Base-by-base conservation (phyloP, 2,329 filamentous ascomycete genomes). In the Aspergillus sp. region DNA sequence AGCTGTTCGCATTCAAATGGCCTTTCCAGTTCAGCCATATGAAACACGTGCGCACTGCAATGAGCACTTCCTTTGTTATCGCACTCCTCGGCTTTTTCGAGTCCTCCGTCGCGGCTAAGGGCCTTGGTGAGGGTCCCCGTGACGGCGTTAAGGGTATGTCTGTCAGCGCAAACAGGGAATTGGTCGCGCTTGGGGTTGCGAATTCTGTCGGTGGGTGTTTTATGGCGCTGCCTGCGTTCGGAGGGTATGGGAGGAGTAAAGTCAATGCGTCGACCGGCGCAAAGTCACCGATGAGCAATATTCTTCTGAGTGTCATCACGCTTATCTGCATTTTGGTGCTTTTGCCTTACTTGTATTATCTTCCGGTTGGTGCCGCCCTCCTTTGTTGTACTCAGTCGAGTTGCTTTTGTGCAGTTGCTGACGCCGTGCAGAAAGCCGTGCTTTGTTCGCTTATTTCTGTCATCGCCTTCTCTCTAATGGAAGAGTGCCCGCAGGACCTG, bases 51-150 rank as follows among this genome's bases (percentile, higher is more conserved):
- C 80, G 82, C 14, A 82, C 86, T 41, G 82, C 86, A 24, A 82
- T 96, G 72, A 80, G 84, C 32, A 96, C 91, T 0, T 82, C 86
- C 0, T 94, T 98, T 51, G 70, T 96, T 33, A 94, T 98, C 43
- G 86, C 88, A 1, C 70, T 98, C 15, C 77, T 98, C 0, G 91
- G 91, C n/a, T 98, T 98, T 61, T 98, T 98, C 49, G 91, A 98
- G 60, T 94, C 86, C 2, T 94, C 86, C 0, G 86, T 98, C 8
- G 91, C 91, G 1, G 91, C 91, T 22, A 96, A 96, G 62, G 89
- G 84, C 41, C 66, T 98, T 2, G 82, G 82, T 10, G 67, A 66
- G 29, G 68, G 67, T 5, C 64, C 75, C 26, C 68, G 67, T 31
- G 75, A 80, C 41, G 75, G 75, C 7, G 80, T 95, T 19, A 74